Conservation (phyloP, 2,329 filamentous ascomycete genomes). For the Xylogone sp. region DNA sequence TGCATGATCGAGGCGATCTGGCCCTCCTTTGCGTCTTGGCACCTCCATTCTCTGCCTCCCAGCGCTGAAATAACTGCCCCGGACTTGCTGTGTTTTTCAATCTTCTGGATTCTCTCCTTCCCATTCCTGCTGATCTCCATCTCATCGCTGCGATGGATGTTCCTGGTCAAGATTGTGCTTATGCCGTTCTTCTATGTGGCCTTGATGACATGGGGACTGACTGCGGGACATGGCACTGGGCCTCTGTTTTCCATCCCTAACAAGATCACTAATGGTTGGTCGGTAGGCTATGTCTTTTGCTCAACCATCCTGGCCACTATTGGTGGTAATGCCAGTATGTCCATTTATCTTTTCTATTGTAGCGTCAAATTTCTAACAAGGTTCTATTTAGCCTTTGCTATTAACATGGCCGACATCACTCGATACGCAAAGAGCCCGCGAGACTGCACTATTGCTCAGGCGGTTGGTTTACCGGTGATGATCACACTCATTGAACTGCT, state of each 20-base stretch:
- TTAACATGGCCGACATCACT: constrained; percentile 38
- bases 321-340: not conserved
- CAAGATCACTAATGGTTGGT: not conserved
- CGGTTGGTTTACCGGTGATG: constrained; percentile 31
- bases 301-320: not conserved
- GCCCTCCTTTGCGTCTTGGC: constrained; percentile 45
- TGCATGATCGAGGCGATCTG: constrained; percentile 42
- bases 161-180: constrained; percentile 42
- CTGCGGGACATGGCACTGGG: constrained; percentile 7
- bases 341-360: not conserved
- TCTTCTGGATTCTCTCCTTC: constrained; percentile 27
- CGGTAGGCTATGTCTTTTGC: not conserved
- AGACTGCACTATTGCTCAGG: not conserved
- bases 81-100: constrained; percentile 51
- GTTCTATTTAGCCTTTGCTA: constrained; percentile 5
- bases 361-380: not conserved
- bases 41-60: constrained; percentile 44
- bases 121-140: constrained; percentile 45
- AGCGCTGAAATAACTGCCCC: constrained; percentile 50
- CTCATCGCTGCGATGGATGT: constrained; percentile 43
- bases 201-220: constrained; percentile 18
- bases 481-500: constrained; percentile 30
- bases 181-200: constrained; percentile 19
- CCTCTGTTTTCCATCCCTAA: not conserved
- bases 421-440: constrained; percentile 29